phyloP scores from a whole-genome alignment of 2,329 filamentous ascomycete species.

The Alternaria brassicae region DNA sequence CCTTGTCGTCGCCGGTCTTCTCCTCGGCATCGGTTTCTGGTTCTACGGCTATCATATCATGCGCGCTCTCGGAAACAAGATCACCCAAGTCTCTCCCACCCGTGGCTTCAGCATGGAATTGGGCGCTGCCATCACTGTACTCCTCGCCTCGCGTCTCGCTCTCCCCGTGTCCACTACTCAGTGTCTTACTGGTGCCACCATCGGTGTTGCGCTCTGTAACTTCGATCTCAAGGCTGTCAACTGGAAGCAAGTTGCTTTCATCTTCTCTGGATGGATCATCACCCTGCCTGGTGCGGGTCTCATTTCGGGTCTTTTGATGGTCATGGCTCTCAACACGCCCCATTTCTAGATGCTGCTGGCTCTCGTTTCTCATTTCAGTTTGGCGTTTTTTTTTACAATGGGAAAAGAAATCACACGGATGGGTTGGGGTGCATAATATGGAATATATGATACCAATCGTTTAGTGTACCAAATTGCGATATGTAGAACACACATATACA shows the following conservation, averaged over 20 bases:
- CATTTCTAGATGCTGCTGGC: constrained; percentile 34
- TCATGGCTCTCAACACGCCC: constrained; percentile 54
- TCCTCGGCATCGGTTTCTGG: constrained; percentile 64
- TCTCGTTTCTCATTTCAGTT: not conserved
- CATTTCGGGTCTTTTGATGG: constrained; percentile 50
- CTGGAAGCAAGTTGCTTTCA: constrained; percentile 52
- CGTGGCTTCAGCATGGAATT: constrained; percentile 54
- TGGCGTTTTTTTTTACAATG: not conserved
- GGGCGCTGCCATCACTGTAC: constrained; percentile 65
- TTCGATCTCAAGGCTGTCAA: constrained; percentile 52
- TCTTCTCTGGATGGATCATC: constrained; percentile 54
- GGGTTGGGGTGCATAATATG: not conserved
- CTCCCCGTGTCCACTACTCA: constrained; percentile 71
- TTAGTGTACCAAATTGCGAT: not conserved
- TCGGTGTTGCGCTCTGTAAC: constrained; percentile 41
- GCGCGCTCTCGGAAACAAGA: constrained; percentile 66
- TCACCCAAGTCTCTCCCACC: constrained; percentile 66
- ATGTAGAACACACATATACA: not conserved
- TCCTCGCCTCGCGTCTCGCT: constrained; percentile 67
- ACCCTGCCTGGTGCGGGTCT: constrained; percentile 54
- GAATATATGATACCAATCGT: constrained; percentile 8
- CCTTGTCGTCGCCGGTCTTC: constrained; percentile 61
- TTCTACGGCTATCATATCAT: constrained; percentile 71
- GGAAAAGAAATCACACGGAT: not conserved
- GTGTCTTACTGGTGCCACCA: constrained; percentile 51